These are phyloP conservation scores for Peribolospora kevripleyi DNA, from an alignment of 768 basidiomycete genomes.

Conservation along the genomic window DNA sequence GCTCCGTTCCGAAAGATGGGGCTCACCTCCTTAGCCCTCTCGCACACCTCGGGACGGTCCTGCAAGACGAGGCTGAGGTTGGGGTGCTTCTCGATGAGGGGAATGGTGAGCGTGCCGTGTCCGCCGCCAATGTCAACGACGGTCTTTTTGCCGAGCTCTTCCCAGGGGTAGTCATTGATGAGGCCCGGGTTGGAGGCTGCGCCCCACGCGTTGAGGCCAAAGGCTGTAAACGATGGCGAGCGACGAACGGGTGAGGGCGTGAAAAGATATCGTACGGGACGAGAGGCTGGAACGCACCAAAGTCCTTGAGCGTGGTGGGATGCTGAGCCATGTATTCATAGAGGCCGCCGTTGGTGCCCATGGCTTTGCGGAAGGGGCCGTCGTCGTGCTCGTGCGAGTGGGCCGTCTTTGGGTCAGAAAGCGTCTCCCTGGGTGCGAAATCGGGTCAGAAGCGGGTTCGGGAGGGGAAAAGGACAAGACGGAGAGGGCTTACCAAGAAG, in stretches of 20 bases:
- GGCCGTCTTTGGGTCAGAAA: conserved; percentile 12
- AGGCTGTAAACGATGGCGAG: not conserved
- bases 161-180: conserved; percentile 28
- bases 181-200: not conserved
- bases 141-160: conserved; percentile 20
- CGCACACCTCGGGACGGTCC: conserved; percentile 14
- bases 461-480: no score
- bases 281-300: not conserved
- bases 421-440: conserved; percentile 4
- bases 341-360: conserved; percentile 10
- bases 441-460: no score
- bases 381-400: conserved; percentile 8
- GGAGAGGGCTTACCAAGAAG: no score
- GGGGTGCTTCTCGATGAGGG: conserved; percentile 10
- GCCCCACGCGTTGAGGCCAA: no score
- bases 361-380: conserved; percentile 8
- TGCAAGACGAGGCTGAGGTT: conserved; percentile 16
- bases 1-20: not conserved
- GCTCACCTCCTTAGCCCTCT: conserved; percentile 11
- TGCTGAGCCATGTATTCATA: not conserved
- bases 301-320: not conserved
- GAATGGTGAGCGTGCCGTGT: conserved; percentile 9
- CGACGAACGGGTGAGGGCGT: not conserved
- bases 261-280: not conserved
- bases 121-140: conserved; percentile 21